These are phyloP conservation scores for Tricholoma bakamatsutake DNA, from an alignment of 768 basidiomycete genomes.

Conservation along the genomic window DNA sequence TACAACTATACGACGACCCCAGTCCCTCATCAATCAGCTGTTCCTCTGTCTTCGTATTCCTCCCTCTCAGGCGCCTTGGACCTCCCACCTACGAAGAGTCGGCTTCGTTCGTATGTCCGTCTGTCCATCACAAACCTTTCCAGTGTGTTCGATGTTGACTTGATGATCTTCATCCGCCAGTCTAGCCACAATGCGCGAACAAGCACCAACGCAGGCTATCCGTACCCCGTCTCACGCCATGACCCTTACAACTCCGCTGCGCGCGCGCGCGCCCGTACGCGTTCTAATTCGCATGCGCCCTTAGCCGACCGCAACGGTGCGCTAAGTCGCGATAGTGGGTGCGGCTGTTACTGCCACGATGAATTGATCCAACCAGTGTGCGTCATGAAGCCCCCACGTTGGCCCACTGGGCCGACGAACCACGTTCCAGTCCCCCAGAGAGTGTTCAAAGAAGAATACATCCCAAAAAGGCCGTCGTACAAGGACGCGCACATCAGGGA, in stretches of 20 bases:
- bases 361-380: slow-evolving; percentile 2
- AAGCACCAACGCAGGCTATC: background rate
- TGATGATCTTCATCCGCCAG: background rate
- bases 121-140: background rate
- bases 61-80: slow-evolving; percentile 16
- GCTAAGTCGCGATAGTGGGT: background rate
- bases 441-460: slow-evolving; percentile 14
- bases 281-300: slow-evolving; percentile 5
- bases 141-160: background rate
- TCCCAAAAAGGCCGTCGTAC: slow-evolving; percentile 2
- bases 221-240: slow-evolving; percentile 7
- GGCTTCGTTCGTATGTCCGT: slow-evolving; percentile 5
- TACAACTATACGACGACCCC: slow-evolving; percentile 3
- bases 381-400: background rate
- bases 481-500: slow-evolving; percentile 15
- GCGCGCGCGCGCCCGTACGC: slow-evolving; percentile 5
- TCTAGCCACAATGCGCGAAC: slow-evolving; percentile 4
- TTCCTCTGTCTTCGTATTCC: slow-evolving; percentile 16
- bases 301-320: background rate
- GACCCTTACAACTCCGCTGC: slow-evolving; percentile 4
- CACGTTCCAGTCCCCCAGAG: slow-evolving; percentile 22
- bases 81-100: background rate
- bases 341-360: background rate
- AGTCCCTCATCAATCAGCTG: slow-evolving; percentile 2
- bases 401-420: slow-evolving; percentile 18